Evolutionary conservation across 148 eudicot species (phyloP), one percentile per base, ranked within the genome.

Genomic region (Rhododendron simsii): DNA sequence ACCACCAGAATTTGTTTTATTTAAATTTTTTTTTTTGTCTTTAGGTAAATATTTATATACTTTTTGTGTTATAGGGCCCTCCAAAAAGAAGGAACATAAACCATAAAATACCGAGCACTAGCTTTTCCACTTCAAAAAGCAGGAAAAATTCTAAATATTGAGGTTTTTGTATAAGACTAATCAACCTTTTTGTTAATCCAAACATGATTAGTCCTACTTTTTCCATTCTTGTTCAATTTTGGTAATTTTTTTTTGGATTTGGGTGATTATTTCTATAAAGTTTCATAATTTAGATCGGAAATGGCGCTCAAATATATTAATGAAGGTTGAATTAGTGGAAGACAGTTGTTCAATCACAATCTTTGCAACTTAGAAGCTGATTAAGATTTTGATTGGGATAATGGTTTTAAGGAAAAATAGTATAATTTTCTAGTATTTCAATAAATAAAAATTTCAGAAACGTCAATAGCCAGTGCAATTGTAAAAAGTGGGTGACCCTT

Each of bases 121-220:
- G 83, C 83, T 81, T 81, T 81, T 81, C 83, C 47, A 33, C 23
- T 81, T 80, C 28, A 33, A 81, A 81, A 81, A 76, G 80, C 12
- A 81, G 14, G 26, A 18, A 35, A 51, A 33, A n/a, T 48, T 81
- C n/a, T 33, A 18, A 4, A 35, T 55, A 3, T 51, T 53, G 69
- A 55, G 59, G 67, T 67, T 81, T 53, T 55, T 33, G 2, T 81
- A 9, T 8, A 1, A 81, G 41, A 53, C 67, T 55, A 79, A 78
- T 79, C 59, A 48, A 45, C 30, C 37, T 11, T 79, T 59, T 28
- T 28, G 4, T 10, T 67, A 67, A 67, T n/a, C 3, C 28, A 63
- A 11, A 67, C 69, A 61, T 61, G 69, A 61, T 61, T 61, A 2
- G 69, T 26, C 33, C 33, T 26, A 67, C 33, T 3, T 47, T 79